Percentiles rank a stretch among this genome's conserved stretches.
Conservation (phyloP, 352 stramenopile species). For the Phytophthora sansomeana region DNA sequence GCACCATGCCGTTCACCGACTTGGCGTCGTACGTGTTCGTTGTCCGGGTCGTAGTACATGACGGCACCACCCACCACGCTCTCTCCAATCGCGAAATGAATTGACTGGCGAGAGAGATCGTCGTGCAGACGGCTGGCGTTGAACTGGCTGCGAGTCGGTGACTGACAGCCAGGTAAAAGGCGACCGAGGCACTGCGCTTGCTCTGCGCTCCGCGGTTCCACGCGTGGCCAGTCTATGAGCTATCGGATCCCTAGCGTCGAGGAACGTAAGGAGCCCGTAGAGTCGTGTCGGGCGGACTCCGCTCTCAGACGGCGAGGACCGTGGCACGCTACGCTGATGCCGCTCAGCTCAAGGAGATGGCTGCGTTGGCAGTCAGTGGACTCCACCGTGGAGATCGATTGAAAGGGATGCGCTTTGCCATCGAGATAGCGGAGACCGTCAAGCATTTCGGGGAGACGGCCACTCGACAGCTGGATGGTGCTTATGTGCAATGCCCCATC, state of each 20-base stretch:
- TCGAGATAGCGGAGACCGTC: slow-evolving; percentile 18
- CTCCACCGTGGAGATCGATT: too few species aligned
- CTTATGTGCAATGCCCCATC: not conserved
- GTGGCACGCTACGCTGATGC: not conserved
- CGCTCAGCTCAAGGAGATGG: not conserved
- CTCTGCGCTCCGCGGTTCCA: slow-evolving; percentile 5
- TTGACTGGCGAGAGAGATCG: not conserved
- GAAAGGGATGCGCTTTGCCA: not conserved
- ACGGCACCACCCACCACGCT: slow-evolving; percentile 5
- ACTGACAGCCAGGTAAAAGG: slow-evolving; percentile 33
- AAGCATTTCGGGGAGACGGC: slow-evolving; percentile 24
- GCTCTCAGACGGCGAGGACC: not conserved
- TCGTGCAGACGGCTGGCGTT: not conserved
- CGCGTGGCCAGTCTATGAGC: slow-evolving; percentile 28
- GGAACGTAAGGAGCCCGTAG: slow-evolving; percentile 34
- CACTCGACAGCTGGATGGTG: slow-evolving; percentile 20
- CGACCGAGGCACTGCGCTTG: slow-evolving; percentile 10
- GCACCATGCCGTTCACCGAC: slow-evolving; percentile 40
- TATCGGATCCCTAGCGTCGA: slow-evolving; percentile 31
- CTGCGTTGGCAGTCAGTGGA: not conserved
- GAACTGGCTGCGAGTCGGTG: slow-evolving; percentile 29
- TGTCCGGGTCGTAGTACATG: slow-evolving; percentile 31
- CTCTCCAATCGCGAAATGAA: slow-evolving; percentile 35
- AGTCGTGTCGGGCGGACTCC: slow-evolving; percentile 14
- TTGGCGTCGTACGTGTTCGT: slow-evolving; percentile 37